Conservation (phyloP, 352 stramenopile genomes). For the Phytophthora tubulina region DNA sequence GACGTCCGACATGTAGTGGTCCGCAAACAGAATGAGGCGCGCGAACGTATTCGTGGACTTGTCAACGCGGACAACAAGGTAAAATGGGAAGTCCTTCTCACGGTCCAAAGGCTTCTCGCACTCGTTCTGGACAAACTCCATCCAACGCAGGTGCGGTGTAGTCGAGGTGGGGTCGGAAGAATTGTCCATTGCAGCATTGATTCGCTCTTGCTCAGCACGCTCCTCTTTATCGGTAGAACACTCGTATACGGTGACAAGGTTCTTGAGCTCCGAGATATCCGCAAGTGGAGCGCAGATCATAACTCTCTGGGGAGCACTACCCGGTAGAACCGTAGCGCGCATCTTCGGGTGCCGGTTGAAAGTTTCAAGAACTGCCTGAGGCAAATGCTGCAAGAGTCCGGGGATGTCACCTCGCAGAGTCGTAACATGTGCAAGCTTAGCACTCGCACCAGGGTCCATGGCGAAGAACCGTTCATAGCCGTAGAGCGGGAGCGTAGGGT, state of each 20-base stretch:
- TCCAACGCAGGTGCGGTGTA: conserved; percentile 39
- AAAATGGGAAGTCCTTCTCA: conserved; percentile 59
- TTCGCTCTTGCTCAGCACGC: conserved; percentile 37
- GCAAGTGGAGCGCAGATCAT: conserved; percentile 63
- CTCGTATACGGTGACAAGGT: conserved; percentile 41
- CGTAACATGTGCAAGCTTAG: conserved; percentile 62
- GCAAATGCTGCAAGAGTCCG: conserved; percentile 47
- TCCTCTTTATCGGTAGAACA: conserved; percentile 39
- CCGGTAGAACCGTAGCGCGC: conserved; percentile 52
- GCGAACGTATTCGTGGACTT: conserved; percentile 49
- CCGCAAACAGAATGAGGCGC: conserved; percentile 57
- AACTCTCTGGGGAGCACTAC: conserved; percentile 52
- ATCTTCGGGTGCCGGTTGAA: conserved; percentile 75
- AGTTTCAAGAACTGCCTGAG: conserved; percentile 52
- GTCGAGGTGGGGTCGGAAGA: neutral
- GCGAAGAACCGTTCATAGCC: conserved; percentile 79
- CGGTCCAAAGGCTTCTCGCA: conserved; percentile 57
- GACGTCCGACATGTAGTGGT: conserved; percentile 74
- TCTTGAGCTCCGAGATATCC: conserved; percentile 54
- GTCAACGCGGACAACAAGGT: conserved; percentile 54
- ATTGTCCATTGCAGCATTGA: conserved; percentile 25
- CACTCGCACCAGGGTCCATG: conserved; percentile 56
- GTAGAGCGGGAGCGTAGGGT: conserved; percentile 60
- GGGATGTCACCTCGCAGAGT: conserved; percentile 57
- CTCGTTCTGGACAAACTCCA: conserved; percentile 53